These are phyloP conservation scores for Pholiota adiposa DNA, from an alignment of 1,284 basidiomycete genomes.

Conservation along the genomic window DNA sequence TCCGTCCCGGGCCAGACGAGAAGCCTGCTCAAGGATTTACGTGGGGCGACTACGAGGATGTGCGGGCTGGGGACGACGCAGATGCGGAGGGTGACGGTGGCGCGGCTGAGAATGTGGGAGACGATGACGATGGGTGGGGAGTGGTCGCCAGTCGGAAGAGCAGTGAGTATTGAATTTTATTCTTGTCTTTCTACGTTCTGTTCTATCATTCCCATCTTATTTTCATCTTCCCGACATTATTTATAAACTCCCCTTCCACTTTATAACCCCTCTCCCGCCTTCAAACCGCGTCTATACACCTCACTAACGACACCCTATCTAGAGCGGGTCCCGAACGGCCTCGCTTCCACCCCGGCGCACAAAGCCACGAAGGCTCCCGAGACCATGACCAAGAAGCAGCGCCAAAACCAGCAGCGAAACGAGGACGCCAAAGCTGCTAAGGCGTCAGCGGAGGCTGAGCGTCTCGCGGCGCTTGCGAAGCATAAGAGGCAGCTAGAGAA, in stretches of 20 bases:
- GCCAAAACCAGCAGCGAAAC: constrained; percentile 66
- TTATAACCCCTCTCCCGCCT: no score
- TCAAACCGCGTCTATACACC: no score
- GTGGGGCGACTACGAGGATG: constrained; percentile 78
- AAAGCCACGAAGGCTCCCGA: constrained; percentile 39
- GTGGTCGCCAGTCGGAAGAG: constrained; percentile 64
- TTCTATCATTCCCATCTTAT: neutral
- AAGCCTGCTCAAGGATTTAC: constrained; percentile 67
- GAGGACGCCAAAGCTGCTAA: constrained; percentile 63
- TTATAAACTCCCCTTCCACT: no score
- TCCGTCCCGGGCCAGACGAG: constrained; percentile 57
- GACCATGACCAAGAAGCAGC: constrained; percentile 63
- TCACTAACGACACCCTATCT: neutral
- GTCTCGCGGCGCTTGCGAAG: constrained; percentile 52
- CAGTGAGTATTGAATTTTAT: constrained; percentile 41
- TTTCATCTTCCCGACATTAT: neutral
- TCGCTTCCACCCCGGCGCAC: constrained; percentile 20
- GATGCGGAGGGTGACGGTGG: constrained; percentile 53
- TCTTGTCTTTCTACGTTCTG: constrained; percentile 2
- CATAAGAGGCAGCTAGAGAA: constrained; percentile 67
- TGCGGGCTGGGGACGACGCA: constrained; percentile 53
- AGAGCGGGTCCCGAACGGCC: constrained; percentile 17
- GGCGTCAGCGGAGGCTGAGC: constrained; percentile 55
- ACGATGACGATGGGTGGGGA: constrained; percentile 67
- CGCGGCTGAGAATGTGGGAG: no score